phyloP scores from a whole-genome alignment of 2,329 filamentous ascomycete species.

The Trichoderma simmonsii region DNA sequence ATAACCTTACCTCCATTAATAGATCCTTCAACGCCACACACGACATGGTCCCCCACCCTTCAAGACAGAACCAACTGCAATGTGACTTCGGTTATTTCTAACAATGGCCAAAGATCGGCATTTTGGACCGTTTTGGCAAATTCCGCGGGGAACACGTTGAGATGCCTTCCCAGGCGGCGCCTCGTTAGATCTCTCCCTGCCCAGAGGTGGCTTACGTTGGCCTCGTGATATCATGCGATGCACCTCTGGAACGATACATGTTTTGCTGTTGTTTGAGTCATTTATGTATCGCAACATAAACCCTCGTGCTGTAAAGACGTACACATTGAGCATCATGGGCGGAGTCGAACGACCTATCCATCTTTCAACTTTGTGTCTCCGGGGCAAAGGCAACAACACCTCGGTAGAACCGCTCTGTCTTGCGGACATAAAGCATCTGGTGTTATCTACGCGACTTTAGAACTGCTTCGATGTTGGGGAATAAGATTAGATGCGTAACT shows the following conservation, averaged over 20 bases:
- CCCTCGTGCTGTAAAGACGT: background rate
- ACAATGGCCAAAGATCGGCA: background rate
- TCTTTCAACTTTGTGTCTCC: background rate
- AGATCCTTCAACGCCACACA: background rate
- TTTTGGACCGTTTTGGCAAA: background rate
- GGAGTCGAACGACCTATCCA: background rate
- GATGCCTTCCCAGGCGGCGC: background rate
- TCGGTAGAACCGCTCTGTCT: background rate
- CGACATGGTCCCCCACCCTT: background rate
- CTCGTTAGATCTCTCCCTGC: background rate
- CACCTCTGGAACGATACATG: background rate
- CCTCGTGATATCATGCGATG: background rate
- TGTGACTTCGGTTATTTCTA: background rate
- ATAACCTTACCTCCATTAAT: background rate
- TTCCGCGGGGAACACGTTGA: background rate
- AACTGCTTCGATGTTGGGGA: background rate
- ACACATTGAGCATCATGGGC: background rate
- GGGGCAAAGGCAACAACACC: background rate
- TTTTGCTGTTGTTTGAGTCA: background rate
- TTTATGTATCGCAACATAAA: background rate
- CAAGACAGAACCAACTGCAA: background rate
- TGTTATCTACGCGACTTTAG: background rate
- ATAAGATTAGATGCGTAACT: background rate
- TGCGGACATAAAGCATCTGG: background rate
- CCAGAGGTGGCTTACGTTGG: background rate